Base-by-base conservation (phyloP, 495 filamentous ascomycete genomes). In the Sordaria brevicollis region DNA sequence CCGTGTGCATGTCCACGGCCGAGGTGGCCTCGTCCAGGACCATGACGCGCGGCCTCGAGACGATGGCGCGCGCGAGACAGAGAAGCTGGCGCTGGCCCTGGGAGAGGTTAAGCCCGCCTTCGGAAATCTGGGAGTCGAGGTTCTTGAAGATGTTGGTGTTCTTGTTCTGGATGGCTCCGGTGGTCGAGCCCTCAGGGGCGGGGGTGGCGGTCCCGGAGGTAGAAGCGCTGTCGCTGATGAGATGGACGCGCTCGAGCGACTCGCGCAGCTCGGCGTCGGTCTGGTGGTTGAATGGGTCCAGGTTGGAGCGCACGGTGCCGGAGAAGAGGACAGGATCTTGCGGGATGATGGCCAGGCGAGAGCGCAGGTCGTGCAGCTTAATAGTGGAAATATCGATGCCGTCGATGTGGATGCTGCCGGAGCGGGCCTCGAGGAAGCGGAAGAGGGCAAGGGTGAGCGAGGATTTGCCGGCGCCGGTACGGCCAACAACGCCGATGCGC, bases 31-130 rank as follows among this genome's bases (percentile, higher is more conserved):
- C 93, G 75, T 97, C 93, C 10, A 97, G 84, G 9, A 97, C 88
- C 86, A 97, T 90, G 70, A 97, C 89, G 74, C 91, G 91, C 11
- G 92, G 92, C 0, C 88, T 85, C 5, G 88, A 83, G 35, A 96
- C 89, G 74, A 96, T 94, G 38, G 93, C 93, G 6, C 93, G 89
- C 0, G 93, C 93, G 1, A 97, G 88, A 73, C 93, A 95, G 13
- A 97, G 86, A 1, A 96, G 91, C 75, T 97, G 93, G 5, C 92
- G 85, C 77, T 97, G 93, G 4, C 93, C 93, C 75, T 96, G 93
- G 0, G 91, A 93, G 11, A 97, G 85, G 72, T 93, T 95, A 4
- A 89, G 84, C 1, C 93, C 93, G 29, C 89, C 91, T 75, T 93
- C 91, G 5, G 89, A 86, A 72, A 95, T 89, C 15, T 85, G 79